A percentile compares a stretch with the other conserved stretches of the same genome.
These are phyloP conservation scores for Alternaria panax DNA, from an alignment of 2,329 filamentous ascomycete genomes.

Conservation along the genomic window DNA sequence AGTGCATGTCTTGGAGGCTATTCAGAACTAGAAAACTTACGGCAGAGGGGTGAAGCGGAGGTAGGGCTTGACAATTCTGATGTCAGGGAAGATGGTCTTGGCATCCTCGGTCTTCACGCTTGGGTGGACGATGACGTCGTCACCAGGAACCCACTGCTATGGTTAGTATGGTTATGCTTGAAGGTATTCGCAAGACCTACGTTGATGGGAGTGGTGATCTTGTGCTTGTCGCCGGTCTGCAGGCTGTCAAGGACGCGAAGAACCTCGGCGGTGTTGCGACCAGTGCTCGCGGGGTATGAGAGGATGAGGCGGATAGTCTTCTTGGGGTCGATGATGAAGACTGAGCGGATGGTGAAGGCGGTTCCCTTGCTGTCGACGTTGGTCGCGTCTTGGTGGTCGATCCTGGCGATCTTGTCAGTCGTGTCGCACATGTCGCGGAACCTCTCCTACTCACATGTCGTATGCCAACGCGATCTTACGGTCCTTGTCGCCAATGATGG, in stretches of 20 bases:
- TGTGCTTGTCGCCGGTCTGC: constrained; percentile 66
- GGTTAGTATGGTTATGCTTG: too few species aligned
- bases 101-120: constrained; percentile 65
- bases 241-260: constrained; percentile 61
- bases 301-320: constrained; percentile 70
- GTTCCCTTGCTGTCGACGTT: constrained; percentile 65
- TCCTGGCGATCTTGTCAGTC: constrained; percentile 42
- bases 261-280: constrained; percentile 63
- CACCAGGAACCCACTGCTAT: constrained; percentile 37
- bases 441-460: constrained; percentile 55
- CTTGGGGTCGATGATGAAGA: constrained; percentile 71
- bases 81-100: constrained; percentile 65
- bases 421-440: constrained; percentile 9
- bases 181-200: too few species aligned
- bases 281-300: constrained; percentile 68
- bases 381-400: constrained; percentile 64
- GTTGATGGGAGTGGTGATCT: constrained; percentile 68
- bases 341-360: constrained; percentile 70
- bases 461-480: constrained; percentile 60
- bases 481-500: constrained; percentile 63
- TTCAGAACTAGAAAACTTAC: not conserved
- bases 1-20: not conserved
- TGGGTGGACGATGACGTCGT: constrained; percentile 57
- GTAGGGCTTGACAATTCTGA: constrained; percentile 70
- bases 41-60: constrained; percentile 66